Percentiles rank a stretch among this genome's conserved stretches.
These are phyloP conservation scores for Magnolia kwangsiensis DNA, from an alignment of 164 flowering plant genomes.

Conservation along the genomic window DNA sequence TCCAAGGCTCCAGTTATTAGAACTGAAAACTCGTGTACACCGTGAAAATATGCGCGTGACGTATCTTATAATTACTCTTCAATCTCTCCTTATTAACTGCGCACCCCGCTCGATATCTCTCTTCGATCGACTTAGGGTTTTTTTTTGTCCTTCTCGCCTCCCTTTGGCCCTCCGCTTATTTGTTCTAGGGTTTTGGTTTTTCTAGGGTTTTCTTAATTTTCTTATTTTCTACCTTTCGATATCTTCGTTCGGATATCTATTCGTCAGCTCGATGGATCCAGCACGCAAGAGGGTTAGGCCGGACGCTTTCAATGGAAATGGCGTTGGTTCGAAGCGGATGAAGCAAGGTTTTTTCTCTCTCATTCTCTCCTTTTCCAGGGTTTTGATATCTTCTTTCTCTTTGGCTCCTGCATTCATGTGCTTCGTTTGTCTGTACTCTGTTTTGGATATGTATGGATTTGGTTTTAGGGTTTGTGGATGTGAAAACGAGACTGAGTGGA, in stretches of 20 bases:
- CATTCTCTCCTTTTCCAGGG: background rate
- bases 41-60: background rate
- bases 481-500: background rate
- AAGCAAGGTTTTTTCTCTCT: slow-evolving; percentile 22
- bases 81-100: background rate
- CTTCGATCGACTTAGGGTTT: background rate
- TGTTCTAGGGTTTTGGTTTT: background rate
- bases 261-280: slow-evolving; percentile 13
- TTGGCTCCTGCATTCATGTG: background rate
- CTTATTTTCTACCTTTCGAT: background rate
- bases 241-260: background rate
- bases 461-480: background rate
- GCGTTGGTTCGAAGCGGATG: slow-evolving; percentile 20
- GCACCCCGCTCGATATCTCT: background rate
- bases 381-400: background rate
- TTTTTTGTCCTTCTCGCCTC: background rate
- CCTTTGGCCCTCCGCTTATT: background rate
- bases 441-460: background rate
- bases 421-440: background rate
- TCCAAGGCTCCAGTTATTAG: too few species aligned
- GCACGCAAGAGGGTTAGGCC: slow-evolving; percentile 34
- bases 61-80: background rate
- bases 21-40: too few species aligned
- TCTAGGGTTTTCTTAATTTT: background rate
- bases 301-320: slow-evolving; percentile 30